These are phyloP conservation scores for Hericium erinaceus DNA, from an alignment of 768 basidiomycete species.

Conservation along the genomic window DNA sequence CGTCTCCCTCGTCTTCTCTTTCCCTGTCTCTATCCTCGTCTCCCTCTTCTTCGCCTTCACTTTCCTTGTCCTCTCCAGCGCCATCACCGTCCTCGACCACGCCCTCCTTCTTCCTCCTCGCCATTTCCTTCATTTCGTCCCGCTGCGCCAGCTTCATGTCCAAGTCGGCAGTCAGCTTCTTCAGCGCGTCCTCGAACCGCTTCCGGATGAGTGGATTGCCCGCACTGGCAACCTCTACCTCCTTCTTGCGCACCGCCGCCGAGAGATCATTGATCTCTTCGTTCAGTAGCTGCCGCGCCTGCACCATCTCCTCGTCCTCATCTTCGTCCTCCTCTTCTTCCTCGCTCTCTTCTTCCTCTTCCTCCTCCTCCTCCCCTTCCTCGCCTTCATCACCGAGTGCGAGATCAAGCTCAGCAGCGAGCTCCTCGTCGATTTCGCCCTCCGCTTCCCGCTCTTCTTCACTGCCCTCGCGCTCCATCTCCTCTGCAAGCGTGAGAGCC, in stretches of 20 bases:
- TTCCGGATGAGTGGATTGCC: constrained; percentile 86
- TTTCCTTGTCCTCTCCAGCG: constrained; percentile 30
- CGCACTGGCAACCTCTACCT: constrained; percentile 71
- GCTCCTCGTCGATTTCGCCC: constrained; percentile 80
- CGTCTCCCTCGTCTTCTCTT: constrained; percentile 22
- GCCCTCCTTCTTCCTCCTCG: constrained; percentile 63
- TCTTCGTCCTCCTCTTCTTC: constrained; percentile 57
- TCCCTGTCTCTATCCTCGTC: constrained; percentile 25
- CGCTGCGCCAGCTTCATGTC: constrained; percentile 77
- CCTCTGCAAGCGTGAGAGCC: constrained; percentile 43
- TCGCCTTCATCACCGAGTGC: constrained; percentile 66
- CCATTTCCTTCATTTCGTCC: constrained; percentile 72
- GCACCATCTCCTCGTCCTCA: constrained; percentile 64
- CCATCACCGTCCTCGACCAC: constrained; percentile 34
- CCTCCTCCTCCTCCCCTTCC: constrained; percentile 54
- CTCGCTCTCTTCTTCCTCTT: constrained; percentile 59
- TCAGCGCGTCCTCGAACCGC: constrained; percentile 89
- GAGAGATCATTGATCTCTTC: constrained; percentile 89
- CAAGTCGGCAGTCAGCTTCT: constrained; percentile 78
- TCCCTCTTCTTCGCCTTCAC: constrained; percentile 20
- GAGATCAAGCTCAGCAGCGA: constrained; percentile 80
- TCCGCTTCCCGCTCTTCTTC: constrained; percentile 52
- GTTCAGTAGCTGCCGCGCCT: constrained; percentile 70
- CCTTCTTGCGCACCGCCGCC: constrained; percentile 80
- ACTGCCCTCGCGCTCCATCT: constrained; percentile 42